Percentiles rank a stretch among this genome's conserved stretches.
phyloP scores from a whole-genome alignment of 805 yeast genomes.

The Yarrowia osloensis region DNA sequence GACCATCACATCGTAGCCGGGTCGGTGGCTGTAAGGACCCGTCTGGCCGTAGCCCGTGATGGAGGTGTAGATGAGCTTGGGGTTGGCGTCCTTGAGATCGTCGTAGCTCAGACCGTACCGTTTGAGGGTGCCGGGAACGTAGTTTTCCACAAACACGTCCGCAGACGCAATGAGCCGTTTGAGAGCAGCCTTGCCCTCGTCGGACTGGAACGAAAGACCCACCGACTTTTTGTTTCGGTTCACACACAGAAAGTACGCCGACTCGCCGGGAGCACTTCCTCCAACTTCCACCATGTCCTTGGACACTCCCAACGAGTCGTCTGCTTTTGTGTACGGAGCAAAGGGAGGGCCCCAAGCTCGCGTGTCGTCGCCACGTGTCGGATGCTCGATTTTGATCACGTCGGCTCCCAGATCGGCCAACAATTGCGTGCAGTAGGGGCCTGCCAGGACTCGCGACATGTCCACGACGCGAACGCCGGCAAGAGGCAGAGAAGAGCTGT shows the following conservation, averaged over 20 bases:
- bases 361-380: conserved; percentile 48
- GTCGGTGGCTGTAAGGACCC: conserved; percentile 45
- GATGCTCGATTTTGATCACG: conserved; percentile 47
- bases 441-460: conserved; percentile 48
- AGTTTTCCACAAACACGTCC: conserved; percentile 47
- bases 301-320: neutral
- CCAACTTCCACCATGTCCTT: conserved; percentile 14
- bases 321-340: conserved; percentile 35
- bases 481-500: conserved; percentile 39
- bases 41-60: conserved; percentile 50
- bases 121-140: conserved; percentile 45
- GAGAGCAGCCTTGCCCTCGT: conserved; percentile 43
- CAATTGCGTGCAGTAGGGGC: conserved; percentile 47
- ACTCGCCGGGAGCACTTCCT: conserved; percentile 40
- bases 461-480: conserved; percentile 45
- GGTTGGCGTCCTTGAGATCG: conserved; percentile 38
- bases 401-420: conserved; percentile 50
- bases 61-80: conserved; percentile 43
- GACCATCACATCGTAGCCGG: conserved; percentile 51
- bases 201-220: conserved; percentile 44
- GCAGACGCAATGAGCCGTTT: conserved; percentile 39
- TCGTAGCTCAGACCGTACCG: conserved; percentile 45
- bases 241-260: conserved; percentile 46
- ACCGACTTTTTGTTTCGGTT: conserved; percentile 46
- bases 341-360: conserved; percentile 51